Evolutionary conservation across 2,329 filamentous ascomycete species (phyloP).

Genomic region (Colletotrichum tofieldiae): DNA sequence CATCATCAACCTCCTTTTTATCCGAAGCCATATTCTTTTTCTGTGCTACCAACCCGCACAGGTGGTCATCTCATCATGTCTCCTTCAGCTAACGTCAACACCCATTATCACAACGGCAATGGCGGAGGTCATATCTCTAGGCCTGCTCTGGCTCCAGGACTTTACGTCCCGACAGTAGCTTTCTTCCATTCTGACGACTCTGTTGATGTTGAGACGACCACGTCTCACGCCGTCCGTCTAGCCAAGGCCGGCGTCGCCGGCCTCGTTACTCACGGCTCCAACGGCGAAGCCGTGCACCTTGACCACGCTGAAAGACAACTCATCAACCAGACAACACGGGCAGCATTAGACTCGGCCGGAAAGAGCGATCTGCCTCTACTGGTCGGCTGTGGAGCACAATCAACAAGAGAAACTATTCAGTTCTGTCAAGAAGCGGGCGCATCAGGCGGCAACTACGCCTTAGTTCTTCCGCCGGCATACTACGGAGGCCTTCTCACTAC

Average conservation of each 20-base stretch:
- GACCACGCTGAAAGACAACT: constrained; percentile 71
- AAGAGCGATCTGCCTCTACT: constrained; percentile 66
- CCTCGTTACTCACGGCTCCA: constrained; percentile 79
- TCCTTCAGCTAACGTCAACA: constrained; percentile 35
- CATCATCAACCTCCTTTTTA: background rate
- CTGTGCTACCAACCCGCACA: background rate
- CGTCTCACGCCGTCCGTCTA: constrained; percentile 70
- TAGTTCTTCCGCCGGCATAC: constrained; percentile 76
- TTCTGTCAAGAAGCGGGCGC: constrained; percentile 70
- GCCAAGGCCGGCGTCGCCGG: constrained; percentile 76
- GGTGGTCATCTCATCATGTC: constrained; percentile 25
- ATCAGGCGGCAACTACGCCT: constrained; percentile 73
- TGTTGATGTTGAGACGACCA: constrained; percentile 67
- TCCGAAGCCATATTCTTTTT: background rate
- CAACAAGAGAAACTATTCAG: constrained; percentile 74
- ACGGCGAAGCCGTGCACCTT: constrained; percentile 75
- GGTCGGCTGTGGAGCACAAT: constrained; percentile 76
- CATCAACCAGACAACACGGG: constrained; percentile 69
- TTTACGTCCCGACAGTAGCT: constrained; percentile 76
- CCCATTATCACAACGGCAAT: constrained; percentile 30
- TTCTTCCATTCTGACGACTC: constrained; percentile 72
- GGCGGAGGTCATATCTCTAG: constrained; percentile 5
- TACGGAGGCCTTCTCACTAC: constrained; percentile 68
- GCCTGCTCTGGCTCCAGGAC: constrained; percentile 53
- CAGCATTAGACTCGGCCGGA: constrained; percentile 58